Evolutionary conservation across 495 filamentous ascomycete species (phyloP).

Genomic region (Oidiodendron maius): DNA sequence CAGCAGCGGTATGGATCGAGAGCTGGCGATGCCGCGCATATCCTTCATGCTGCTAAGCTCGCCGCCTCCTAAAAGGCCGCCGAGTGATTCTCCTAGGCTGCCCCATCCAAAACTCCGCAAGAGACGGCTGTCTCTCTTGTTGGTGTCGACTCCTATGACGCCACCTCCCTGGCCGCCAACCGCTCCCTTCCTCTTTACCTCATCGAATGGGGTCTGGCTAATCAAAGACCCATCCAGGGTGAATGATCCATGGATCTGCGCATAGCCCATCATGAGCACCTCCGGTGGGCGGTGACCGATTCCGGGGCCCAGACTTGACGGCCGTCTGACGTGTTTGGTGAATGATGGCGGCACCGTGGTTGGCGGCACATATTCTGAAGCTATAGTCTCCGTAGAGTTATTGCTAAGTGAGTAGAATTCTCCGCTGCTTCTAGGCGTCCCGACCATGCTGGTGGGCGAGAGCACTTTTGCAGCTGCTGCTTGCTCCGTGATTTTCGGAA

Average conservation of each 20-base stretch:
- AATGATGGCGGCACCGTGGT: slow-evolving; percentile 44
- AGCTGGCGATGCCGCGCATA: slow-evolving; percentile 76
- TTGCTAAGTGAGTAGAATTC: slow-evolving; percentile 95
- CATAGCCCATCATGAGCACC: slow-evolving; percentile 95
- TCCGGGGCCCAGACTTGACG: slow-evolving; percentile 49
- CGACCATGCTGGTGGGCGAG: slow-evolving; percentile 61
- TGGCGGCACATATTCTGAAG: slow-evolving; percentile 80
- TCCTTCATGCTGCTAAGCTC: slow-evolving; percentile 90
- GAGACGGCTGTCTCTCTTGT: slow-evolving; percentile 71
- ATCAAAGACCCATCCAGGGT: slow-evolving; percentile 86
- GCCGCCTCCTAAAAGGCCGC: slow-evolving; percentile 74
- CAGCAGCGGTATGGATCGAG: slow-evolving; percentile 78
- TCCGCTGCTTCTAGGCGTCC: slow-evolving; percentile 79
- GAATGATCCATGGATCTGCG: slow-evolving; percentile 88
- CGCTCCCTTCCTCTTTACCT: slow-evolving; percentile 90
- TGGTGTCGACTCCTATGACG: slow-evolving; percentile 71
- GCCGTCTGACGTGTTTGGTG: slow-evolving; percentile 53
- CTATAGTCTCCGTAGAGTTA: slow-evolving; percentile 86
- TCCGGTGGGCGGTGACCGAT: slow-evolving; percentile 51
- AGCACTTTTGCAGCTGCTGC: slow-evolving; percentile 54
- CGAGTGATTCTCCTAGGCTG: slow-evolving; percentile 79
- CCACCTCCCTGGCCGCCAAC: slow-evolving; percentile 81
- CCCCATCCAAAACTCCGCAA: slow-evolving; percentile 86
- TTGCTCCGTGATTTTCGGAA: slow-evolving; percentile 44
- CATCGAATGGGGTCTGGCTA: slow-evolving; percentile 85